Conservation (phyloP, 306 rosid genomes). For the Ormosia semicastrata region DNA sequence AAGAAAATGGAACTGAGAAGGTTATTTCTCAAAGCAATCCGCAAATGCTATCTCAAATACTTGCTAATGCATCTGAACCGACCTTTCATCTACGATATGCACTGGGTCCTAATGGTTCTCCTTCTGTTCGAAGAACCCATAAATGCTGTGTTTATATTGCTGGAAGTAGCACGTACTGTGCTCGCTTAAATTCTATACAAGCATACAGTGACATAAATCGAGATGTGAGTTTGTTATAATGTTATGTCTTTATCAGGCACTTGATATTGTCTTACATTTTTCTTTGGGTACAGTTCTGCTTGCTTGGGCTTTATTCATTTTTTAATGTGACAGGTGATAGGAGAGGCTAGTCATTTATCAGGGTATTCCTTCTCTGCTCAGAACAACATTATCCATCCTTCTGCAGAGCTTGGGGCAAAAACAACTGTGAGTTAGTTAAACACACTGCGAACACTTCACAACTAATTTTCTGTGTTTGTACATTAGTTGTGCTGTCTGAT, state of each 20-base stretch:
- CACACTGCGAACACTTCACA: not conserved
- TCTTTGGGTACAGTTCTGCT: not conserved
- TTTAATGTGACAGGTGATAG: slow-evolving; percentile 62
- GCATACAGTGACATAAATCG: slow-evolving; percentile 89
- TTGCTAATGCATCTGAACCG: slow-evolving; percentile 73
- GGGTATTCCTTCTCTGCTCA: slow-evolving; percentile 94
- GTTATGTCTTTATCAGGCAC: slow-evolving; percentile 3
- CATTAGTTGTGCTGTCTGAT: slow-evolving; percentile 3
- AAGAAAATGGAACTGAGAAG: slow-evolving; percentile 77
- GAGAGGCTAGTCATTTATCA: slow-evolving; percentile 83
- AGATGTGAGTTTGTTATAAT: slow-evolving; percentile 64
- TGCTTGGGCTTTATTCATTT: slow-evolving; percentile 20
- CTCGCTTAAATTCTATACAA: slow-evolving; percentile 86
- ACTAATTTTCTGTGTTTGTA: not conserved
- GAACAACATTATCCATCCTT: slow-evolving; percentile 76
- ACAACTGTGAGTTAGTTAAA: slow-evolving; percentile 76
- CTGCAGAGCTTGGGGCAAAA: slow-evolving; percentile 88
- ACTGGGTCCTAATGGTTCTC: slow-evolving; percentile 46
- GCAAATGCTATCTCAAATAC: slow-evolving; percentile 60
- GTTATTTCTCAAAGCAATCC: slow-evolving; percentile 63
- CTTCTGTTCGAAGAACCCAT: slow-evolving; percentile 58
- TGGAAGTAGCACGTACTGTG: slow-evolving; percentile 70
- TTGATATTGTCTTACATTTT: slow-evolving; percentile 18
- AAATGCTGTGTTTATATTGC: slow-evolving; percentile 97
- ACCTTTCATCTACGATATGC: slow-evolving; percentile 67